A percentile compares a stretch with the other conserved stretches of the same genome.
phyloP scores from a whole-genome alignment of 23 red algal species.

The Cyanidioschyzon merolae region DNA sequence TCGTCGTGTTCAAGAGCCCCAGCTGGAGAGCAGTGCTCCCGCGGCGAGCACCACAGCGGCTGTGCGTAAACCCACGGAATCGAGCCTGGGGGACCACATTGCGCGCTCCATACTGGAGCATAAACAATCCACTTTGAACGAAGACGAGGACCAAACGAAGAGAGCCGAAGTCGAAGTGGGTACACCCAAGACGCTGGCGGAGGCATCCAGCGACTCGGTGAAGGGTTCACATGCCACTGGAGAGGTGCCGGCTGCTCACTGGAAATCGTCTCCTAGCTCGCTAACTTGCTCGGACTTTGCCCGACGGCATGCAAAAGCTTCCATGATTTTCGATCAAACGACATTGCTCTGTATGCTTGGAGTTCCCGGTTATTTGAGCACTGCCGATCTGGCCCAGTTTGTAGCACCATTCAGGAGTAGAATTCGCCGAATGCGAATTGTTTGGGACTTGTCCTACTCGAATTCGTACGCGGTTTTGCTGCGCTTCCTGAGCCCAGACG shows the following conservation, averaged over 20 bases:
- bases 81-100: background rate
- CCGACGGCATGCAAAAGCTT: background rate
- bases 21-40: background rate
- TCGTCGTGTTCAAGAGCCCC: background rate
- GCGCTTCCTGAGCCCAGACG: background rate
- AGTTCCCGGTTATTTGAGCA: background rate
- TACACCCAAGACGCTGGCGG: background rate
- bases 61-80: background rate
- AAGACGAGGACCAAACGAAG: background rate
- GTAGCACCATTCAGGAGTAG: background rate
- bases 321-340: background rate
- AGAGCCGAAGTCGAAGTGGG: background rate
- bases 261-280: too few relatives aligned
- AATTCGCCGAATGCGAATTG: slow-evolving; percentile 3
- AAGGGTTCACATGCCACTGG: background rate
- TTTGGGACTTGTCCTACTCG: background rate
- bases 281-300: background rate
- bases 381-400: slow-evolving; percentile 14
- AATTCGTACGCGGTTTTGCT: background rate
- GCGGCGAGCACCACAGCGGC: background rate
- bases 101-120: background rate
- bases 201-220: background rate
- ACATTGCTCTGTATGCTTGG: slow-evolving; percentile 3
- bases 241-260: background rate
- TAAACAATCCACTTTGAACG: background rate